Conservation (phyloP, 176 grass and related monocot species). For the Puya raimondii region DNA sequence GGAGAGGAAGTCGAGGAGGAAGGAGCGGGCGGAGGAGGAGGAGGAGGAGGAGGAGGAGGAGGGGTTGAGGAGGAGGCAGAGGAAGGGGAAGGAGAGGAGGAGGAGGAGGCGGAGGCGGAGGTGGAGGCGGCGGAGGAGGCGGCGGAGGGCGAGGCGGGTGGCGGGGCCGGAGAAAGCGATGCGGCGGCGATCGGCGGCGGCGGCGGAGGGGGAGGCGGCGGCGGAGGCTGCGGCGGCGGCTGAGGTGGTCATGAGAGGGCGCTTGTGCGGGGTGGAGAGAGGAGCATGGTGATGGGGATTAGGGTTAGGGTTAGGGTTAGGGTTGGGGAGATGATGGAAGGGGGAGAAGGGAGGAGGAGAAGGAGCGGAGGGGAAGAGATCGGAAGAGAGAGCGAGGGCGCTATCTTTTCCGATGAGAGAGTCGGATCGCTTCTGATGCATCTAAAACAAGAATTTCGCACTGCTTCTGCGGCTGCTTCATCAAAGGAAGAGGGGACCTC, state of each 20-base stretch:
- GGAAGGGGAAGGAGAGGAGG: slow-evolving; percentile 41
- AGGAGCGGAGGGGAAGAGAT: slow-evolving; percentile 16
- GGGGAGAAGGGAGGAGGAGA: slow-evolving; percentile 33
- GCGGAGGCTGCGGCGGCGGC: slow-evolving; percentile 18
- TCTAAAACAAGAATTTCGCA: too few relatives aligned
- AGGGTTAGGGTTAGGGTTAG: neutral
- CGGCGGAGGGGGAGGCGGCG: slow-evolving; percentile 36
- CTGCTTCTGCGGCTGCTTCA: too few relatives aligned
- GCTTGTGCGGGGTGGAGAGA: slow-evolving; percentile 29
- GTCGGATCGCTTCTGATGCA: too few relatives aligned
- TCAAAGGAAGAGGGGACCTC: too few relatives aligned
- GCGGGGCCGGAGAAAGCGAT: slow-evolving; percentile 59
- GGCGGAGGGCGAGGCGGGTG: slow-evolving; percentile 55
- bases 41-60: slow-evolving; percentile 27
- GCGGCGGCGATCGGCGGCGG: slow-evolving; percentile 36
- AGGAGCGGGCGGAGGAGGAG: too few relatives aligned
- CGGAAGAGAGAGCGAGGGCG: too few relatives aligned
- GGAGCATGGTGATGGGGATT: neutral
- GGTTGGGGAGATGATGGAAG: slow-evolving; percentile 36
- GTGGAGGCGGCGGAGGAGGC: slow-evolving; percentile 50
- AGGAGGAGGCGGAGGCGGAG: slow-evolving; percentile 34
- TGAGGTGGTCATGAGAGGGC: slow-evolving; percentile 9
- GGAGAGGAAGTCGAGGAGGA: too few relatives aligned
- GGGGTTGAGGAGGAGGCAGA: slow-evolving; percentile 79
- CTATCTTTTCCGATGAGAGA: too few relatives aligned